Base-by-base conservation (phyloP, 116 monocot genomes). In the Papilionanthe hybrid region DNA sequence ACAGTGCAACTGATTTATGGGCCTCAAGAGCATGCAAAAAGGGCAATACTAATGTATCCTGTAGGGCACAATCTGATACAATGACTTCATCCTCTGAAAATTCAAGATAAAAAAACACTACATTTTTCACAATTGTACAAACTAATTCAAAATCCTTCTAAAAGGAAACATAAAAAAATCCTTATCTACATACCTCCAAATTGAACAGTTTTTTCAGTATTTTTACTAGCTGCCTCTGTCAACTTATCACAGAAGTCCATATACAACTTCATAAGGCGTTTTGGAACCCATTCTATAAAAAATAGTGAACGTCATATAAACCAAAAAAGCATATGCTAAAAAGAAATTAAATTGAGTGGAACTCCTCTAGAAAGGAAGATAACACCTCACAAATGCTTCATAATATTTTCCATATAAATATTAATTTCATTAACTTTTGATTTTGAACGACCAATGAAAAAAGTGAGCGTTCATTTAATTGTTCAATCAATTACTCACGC, bases 31-130 rank as follows among this genome's bases (percentile, higher is more conserved):
- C 94, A 82, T 90, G 83, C 75, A 98, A 83, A 72, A 98, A 93
- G n/a, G 98, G 90, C 77, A 83, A 80, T 49, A 90, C 76, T 6
- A 95, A 91, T 72, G 91, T 58, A 80, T 98, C 98, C 79, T 94
- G 95, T 79, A 98, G 76, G 66, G 82, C 90, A 79, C 95, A 94
- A 75, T 90, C 90, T 84, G 98, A 94, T 77, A 89, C 80, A 37
- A 85, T 55, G 44, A 94, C 84, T 83, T 98, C 98, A 85, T 98
- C 98, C 84, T 98, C 98, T 27, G 95, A 98, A 49, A 98, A 57
- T 72, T 37, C 19, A 55, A 49, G 29, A 37, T 15, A 50, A 60
- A 79, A 12, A 42, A 77, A 3, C 50, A 25, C 44, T 27, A 32
- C 29, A 4, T 75, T 75, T 48, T 20, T 47, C 49, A 75, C 44